These are phyloP conservation scores for Plasmodium chabaudi DNA, from an alignment of 169 alveolate species.

Conservation along the genomic window DNA sequence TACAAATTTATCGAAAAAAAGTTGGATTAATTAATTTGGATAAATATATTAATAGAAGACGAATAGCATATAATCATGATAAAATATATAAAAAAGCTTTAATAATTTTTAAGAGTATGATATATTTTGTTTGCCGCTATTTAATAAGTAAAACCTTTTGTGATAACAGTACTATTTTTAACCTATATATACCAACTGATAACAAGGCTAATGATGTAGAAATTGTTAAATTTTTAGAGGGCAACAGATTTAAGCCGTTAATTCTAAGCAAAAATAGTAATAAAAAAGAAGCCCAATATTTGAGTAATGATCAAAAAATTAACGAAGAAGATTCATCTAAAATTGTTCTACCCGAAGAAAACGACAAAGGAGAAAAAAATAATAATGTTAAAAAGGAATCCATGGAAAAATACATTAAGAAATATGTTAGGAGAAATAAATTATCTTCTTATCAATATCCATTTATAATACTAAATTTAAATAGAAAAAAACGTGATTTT, in stretches of 20 bases:
- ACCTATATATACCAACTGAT: constrained; percentile 16
- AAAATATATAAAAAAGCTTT: constrained; percentile 29
- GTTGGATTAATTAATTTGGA: neutral
- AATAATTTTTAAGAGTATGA: constrained; percentile 51
- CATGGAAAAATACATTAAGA: constrained; percentile 12
- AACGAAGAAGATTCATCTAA: neutral
- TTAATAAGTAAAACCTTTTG: constrained; percentile 75
- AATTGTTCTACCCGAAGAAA: neutral
- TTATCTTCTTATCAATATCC: constrained; percentile 4
- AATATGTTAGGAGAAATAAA: constrained; percentile 4
- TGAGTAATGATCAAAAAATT: neutral
- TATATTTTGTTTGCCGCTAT: constrained; percentile 67
- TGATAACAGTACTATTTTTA: constrained; percentile 72
- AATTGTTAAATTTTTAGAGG: constrained; percentile 9
- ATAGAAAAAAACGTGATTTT: constrained; percentile 24
- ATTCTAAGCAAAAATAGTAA: neutral
- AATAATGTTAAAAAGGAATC: neutral
- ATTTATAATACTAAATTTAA: neutral
- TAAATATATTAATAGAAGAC: neutral
- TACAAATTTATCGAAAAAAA: neutral
- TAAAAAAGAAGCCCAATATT: no score
- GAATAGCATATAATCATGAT: no score
- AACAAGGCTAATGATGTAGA: constrained; percentile 13
- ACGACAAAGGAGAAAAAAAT: neutral
- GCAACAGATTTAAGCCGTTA: constrained; percentile 35